Percentiles rank a stretch among this genome's conserved stretches.
These are phyloP conservation scores for Mrakia gelida DNA, from an alignment of 768 basidiomycete species.

Conservation along the genomic window DNA sequence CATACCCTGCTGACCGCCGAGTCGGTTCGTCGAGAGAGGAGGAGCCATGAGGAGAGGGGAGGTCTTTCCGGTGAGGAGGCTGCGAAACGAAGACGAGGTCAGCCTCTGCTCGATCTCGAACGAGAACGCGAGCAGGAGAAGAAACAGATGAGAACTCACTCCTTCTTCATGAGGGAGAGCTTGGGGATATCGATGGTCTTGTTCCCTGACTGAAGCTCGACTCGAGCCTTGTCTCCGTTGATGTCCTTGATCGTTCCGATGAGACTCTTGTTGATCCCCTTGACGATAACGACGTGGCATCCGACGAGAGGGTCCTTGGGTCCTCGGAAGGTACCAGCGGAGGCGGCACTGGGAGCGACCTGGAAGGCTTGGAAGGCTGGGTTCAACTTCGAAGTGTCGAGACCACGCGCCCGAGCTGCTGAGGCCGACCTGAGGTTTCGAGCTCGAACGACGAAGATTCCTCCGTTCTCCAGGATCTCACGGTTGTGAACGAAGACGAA, in stretches of 20 bases:
- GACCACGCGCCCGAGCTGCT: slow-evolving; percentile 66
- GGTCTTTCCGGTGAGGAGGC: slow-evolving; percentile 24
- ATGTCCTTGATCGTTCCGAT: slow-evolving; percentile 91
- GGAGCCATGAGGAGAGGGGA: slow-evolving; percentile 10
- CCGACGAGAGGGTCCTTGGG: slow-evolving; percentile 80
- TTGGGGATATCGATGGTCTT: slow-evolving; percentile 84
- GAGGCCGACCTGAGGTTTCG: slow-evolving; percentile 77
- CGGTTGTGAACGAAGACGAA: slow-evolving; percentile 93
- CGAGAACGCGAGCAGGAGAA: background rate
- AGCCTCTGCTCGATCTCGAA: background rate
- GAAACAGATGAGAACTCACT: slow-evolving; percentile 50
- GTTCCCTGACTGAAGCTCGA: slow-evolving; percentile 85
- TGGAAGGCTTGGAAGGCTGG: slow-evolving; percentile 53
- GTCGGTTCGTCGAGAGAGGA: background rate
- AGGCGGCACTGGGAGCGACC: slow-evolving; percentile 35
- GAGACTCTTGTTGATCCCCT: slow-evolving; percentile 86
- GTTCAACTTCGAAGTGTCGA: slow-evolving; percentile 89
- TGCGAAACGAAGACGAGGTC: background rate
- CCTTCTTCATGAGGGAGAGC: slow-evolving; percentile 64
- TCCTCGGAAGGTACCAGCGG: slow-evolving; percentile 56
- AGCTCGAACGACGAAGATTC: slow-evolving; percentile 76
- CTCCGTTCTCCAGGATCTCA: slow-evolving; percentile 82
- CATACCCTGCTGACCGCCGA: background rate
- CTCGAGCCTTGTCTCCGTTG: slow-evolving; percentile 76
- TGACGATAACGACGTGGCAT: slow-evolving; percentile 67